Evolutionary conservation across 2,329 filamentous ascomycete genomes (phyloP), one percentile per base, ranked within the genome.

Genomic region (Colletotrichum euphorbiae): DNA sequence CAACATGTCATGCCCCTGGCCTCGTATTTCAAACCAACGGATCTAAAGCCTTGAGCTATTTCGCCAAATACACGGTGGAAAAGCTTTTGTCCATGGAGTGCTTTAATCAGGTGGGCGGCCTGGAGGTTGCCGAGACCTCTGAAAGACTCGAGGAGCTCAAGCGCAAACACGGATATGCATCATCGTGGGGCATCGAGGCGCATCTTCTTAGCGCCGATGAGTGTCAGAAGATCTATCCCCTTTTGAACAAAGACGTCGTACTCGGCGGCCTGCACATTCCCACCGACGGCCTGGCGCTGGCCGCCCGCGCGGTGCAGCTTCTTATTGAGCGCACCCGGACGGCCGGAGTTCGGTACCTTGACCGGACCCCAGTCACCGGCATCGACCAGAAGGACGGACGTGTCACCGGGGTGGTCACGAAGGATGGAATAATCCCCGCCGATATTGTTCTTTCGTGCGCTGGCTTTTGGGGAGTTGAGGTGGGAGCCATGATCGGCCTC

Each of bases 381-480:
- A 87, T 90, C 58, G 81, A 87, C 62, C 80, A 81, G 69, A 72
- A 75, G 0, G 74, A 81, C 6, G 81, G 82, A 17, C 80, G 76
- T 3, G 86, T 89, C 12, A 89, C 86, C 0, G 87, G 88, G 2
- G 88, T 90, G 0, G 77, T 70, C 1, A 89, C 86, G 0, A 77
- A 80, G 1, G 76, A 76, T 4, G 83, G 83, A 21, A 82, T 73
- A 0, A 80, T 90, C 19, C 78, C 84, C 0, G 88, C 88, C 0
- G 88, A 90, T 62, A 85, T 90, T 24, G 80, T 90, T 57, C 76
- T 90, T 42, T 90, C 87, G 2, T 90, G 88, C 69, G 88, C 87
- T 6, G 88, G 88, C 0, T 89, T 90, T 75, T 90, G 88, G 88
- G 88, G 88, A 11, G 88, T 90, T 7, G 88, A 90, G 73, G 79